Conservation (phyloP, 2,329 filamentous ascomycete species). For the Phoma sp. region DNA sequence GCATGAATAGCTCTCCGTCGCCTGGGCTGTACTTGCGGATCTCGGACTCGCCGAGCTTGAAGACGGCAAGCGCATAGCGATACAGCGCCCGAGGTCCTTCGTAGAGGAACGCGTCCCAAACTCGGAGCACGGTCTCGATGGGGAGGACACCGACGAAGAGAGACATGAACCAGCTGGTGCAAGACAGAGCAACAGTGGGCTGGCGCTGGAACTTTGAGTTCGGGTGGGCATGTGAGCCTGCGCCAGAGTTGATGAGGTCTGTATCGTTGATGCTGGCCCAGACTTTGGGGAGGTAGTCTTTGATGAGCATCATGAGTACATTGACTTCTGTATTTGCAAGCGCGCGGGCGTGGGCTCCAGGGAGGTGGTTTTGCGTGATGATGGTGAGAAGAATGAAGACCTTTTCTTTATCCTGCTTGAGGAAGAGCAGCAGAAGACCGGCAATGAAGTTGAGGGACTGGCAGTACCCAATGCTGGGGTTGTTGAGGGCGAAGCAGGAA, state of each 20-base stretch:
- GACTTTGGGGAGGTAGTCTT: conserved; percentile 79
- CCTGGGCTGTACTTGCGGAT: conserved; percentile 76
- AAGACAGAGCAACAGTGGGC: conserved; percentile 88
- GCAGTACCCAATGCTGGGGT: conserved; percentile 91
- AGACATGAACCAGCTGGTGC: conserved; percentile 98
- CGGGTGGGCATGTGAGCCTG: conserved; percentile 42
- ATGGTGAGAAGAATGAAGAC: conserved; percentile 93
- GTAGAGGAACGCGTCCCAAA: conserved; percentile 97
- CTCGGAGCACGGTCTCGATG: conserved; percentile 86
- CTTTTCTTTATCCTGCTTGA: conserved; percentile 82
- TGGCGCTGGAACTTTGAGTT: conserved; percentile 59
- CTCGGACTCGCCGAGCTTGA: conserved; percentile 83
- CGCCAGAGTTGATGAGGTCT: conserved; percentile 54
- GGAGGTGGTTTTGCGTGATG: conserved; percentile 85
- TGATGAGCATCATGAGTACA: conserved; percentile 86
- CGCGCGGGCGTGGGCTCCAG: conserved; percentile 88
- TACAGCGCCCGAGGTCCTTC: conserved; percentile 94
- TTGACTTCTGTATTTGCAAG: conserved; percentile 93
- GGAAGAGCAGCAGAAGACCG: conserved; percentile 85
- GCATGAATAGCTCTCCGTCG: conserved; percentile 94
- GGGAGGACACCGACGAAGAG: conserved; percentile 92
- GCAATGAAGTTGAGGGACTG: conserved; percentile 96
- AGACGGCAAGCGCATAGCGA: conserved; percentile 86
- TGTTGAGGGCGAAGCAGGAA: conserved; percentile 88
- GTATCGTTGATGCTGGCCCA: conserved; percentile 90